phyloP scores from a whole-genome alignment of 2,329 filamentous ascomycete genomes.

The Cercospora brassicicola region DNA sequence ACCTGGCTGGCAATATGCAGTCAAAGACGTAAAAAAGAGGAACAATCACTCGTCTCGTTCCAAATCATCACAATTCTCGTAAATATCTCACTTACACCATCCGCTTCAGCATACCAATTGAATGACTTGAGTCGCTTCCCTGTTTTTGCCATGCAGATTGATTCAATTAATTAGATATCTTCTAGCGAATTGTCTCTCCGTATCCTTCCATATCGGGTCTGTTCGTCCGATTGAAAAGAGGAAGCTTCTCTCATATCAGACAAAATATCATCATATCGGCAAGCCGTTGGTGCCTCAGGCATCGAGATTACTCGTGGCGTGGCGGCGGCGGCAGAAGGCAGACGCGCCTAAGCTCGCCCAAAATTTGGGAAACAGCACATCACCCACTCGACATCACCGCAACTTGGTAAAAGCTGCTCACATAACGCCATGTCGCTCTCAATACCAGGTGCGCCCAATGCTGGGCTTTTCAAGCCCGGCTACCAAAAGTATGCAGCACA shows the following conservation, averaged over 20 bases:
- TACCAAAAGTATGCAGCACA: conserved; percentile 78
- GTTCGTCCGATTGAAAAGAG: not conserved
- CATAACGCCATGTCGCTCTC: conserved; percentile 78
- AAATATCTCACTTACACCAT: not conserved
- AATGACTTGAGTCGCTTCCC: not conserved
- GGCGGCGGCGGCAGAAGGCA: not conserved
- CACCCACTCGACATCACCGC: not conserved
- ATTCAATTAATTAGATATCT: not conserved
- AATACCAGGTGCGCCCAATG: conserved; percentile 90
- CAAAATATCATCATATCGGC: too few species aligned
- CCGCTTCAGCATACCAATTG: not conserved
- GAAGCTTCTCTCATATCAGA: too few species aligned
- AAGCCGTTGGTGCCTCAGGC: not conserved
- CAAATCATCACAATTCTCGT: not conserved
- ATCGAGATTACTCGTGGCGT: not conserved
- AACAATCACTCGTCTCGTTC: not conserved
- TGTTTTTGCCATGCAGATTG: not conserved
- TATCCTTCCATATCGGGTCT: not conserved
- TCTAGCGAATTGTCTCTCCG: not conserved
- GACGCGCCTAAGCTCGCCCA: conserved; percentile 1
- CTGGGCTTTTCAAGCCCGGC: conserved; percentile 89
- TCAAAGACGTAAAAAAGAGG: not conserved
- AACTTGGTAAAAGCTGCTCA: not conserved
- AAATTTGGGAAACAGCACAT: not conserved
- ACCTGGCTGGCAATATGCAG: not conserved